Conservation (phyloP, 2,329 filamentous ascomycete species). For the Allantophomopsis cytisporea region DNA sequence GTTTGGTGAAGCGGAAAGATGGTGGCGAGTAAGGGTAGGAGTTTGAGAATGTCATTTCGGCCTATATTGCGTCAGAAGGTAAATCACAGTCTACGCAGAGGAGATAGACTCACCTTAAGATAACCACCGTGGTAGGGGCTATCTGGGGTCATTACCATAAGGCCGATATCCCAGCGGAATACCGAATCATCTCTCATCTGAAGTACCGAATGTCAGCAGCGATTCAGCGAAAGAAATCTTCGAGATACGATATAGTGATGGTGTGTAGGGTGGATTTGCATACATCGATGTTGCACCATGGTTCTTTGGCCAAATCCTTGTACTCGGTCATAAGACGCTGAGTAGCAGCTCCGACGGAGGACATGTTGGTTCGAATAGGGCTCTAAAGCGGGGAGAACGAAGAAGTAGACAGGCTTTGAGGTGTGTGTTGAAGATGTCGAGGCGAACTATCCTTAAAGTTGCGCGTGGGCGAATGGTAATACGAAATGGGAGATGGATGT, state of each 20-base stretch:
- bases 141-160: conserved; percentile 88
- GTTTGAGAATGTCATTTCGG: conserved; percentile 72
- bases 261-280: conserved; percentile 13
- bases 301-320: conserved; percentile 70
- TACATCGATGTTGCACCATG: conserved; percentile 87
- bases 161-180: conserved; percentile 73
- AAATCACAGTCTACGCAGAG: no score
- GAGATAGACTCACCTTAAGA: conserved; percentile 43
- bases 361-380: conserved; percentile 5
- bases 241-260: background rate
- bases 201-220: conserved; percentile 5
- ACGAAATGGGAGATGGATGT: no score
- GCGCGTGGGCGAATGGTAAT: no score
- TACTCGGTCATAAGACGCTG: conserved; percentile 84
- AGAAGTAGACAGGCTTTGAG: no score
- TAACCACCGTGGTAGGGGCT: conserved; percentile 89
- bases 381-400: no score
- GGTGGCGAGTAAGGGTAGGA: conserved; percentile 89
- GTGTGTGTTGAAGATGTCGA: no score
- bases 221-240: no score
- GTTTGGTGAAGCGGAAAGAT: conserved; percentile 69
- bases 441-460: no score
- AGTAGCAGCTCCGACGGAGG: conserved; percentile 38
- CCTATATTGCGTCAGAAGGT: conserved; percentile 25
- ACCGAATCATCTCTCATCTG: conserved; percentile 62